Evolutionary conservation across 1,284 basidiomycete genomes (phyloP), one percentile per base, ranked within the genome.

Genomic region (Stereum hirsutum): DNA sequence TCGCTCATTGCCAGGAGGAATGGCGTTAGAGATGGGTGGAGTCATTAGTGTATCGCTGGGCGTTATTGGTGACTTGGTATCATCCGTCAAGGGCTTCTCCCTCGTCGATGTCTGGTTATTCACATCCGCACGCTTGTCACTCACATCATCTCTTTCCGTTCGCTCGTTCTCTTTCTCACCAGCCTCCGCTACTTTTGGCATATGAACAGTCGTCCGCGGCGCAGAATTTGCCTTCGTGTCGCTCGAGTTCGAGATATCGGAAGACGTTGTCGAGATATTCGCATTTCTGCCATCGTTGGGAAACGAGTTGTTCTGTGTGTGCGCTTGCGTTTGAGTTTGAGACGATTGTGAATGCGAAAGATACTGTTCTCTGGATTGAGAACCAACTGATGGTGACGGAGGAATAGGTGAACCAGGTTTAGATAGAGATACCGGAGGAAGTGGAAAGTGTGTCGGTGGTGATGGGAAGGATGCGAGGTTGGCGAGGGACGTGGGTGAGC

Each of bases 381-480:
- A 14, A 10, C 8, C 5, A 32, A 14, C 8, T 39, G 23, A 26
- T 19, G 39, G 43, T 19, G 46, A 49, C 19, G 15, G 40, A 10
- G 39, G 26, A 12, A 30, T 39, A 17, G 46, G 41, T 27, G 42
- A 38, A 3, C 48, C 39, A 20, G 41, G 49, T 28, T 46, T 48
- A 34, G 45, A 46, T 14, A 48, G 44, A 14, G 50, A 40, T 10
- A 68, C 59, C 15, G 72, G 66, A 30, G 79, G 81, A 5, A 80
- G 59, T 12, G 83, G 82, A 48, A 81, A 75, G 52, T 85, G 81
- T 0, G 74, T 75, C 0, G 83, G 83, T 14, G 83, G 83, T 2
- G 70, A 59, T 15, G 82, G 83, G 57, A 86, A 87, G 0, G 77
- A 77, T 20, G 78, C 81, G 17, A 86, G 63, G 1, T 81, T 80